Percentiles rank a stretch among this genome's conserved stretches.
phyloP scores from a whole-genome alignment of 192 early-diverging fungal species.

The Coemansia sp. region DNA sequence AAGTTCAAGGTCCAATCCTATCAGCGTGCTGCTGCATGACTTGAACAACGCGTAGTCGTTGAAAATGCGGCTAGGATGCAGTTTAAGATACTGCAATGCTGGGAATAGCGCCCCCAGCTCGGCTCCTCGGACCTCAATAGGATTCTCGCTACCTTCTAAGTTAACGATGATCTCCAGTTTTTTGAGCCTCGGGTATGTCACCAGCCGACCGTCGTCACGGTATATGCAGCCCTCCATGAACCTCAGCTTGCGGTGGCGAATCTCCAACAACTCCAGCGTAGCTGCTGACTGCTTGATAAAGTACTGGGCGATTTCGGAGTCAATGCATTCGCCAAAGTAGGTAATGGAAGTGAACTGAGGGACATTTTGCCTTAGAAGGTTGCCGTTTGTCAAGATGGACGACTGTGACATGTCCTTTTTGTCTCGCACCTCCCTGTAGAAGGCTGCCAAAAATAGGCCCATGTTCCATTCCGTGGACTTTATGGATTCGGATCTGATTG shows the following conservation, averaged over 20 bases:
- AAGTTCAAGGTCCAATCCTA: constrained; percentile 19
- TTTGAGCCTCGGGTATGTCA: background rate
- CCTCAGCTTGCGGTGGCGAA: background rate
- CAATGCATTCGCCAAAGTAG: background rate
- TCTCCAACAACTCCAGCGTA: background rate
- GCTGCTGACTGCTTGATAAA: background rate
- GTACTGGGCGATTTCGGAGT: background rate
- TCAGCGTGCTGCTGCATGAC: constrained; percentile 1
- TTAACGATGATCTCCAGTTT: background rate
- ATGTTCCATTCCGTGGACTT: background rate
- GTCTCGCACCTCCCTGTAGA: too few relatives aligned
- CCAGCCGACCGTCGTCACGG: background rate
- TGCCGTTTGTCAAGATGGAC: background rate
- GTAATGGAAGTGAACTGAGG: background rate
- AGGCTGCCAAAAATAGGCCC: too few relatives aligned
- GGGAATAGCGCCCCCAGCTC: constrained; percentile 23
- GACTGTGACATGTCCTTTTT: too few relatives aligned
- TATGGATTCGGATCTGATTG: background rate
- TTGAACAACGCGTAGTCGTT: constrained; percentile 4
- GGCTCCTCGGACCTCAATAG: background rate
- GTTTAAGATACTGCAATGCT: constrained; percentile 13
- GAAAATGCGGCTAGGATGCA: background rate
- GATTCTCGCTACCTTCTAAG: background rate
- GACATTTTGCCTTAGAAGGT: background rate
- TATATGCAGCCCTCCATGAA: background rate